phyloP scores from a whole-genome alignment of 345 rosid genomes.

The Eucalyptus sp. region DNA sequence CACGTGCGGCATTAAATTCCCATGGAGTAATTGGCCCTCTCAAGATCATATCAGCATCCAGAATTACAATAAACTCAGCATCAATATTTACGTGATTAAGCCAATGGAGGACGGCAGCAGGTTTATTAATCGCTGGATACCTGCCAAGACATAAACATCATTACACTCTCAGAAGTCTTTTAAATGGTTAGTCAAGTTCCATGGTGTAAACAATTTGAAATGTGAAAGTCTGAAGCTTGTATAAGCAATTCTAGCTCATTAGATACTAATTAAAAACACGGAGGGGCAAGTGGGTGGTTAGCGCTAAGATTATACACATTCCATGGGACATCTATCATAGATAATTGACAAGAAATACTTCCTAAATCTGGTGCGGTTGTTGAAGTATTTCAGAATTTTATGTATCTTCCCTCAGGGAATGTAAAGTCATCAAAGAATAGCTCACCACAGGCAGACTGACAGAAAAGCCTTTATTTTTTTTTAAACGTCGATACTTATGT shows the following conservation, averaged over 20 bases:
- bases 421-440: neutral
- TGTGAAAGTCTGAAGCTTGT: neutral
- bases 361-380: neutral
- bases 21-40: slow-evolving; percentile 98
- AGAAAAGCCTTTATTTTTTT: neutral
- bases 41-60: slow-evolving; percentile 96
- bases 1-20: slow-evolving; percentile 87
- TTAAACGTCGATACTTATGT: neutral
- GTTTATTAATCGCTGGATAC: slow-evolving; percentile 99
- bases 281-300: neutral
- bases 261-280: neutral
- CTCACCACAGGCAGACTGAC: neutral
- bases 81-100: slow-evolving; percentile 82
- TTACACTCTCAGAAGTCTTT: neutral
- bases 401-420: neutral
- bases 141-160: slow-evolving; percentile 15
- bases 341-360: neutral
- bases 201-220: neutral
- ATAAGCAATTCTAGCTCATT: neutral
- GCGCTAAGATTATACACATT: neutral
- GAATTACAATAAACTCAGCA: slow-evolving; percentile 89
- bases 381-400: neutral
- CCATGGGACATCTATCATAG: neutral
- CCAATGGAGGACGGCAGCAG: slow-evolving; percentile 98
- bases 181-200: neutral